A percentile compares a stretch with the other conserved stretches of the same genome.
Conservation (phyloP, 306 rosid species). For the Vigna hirtella region DNA sequence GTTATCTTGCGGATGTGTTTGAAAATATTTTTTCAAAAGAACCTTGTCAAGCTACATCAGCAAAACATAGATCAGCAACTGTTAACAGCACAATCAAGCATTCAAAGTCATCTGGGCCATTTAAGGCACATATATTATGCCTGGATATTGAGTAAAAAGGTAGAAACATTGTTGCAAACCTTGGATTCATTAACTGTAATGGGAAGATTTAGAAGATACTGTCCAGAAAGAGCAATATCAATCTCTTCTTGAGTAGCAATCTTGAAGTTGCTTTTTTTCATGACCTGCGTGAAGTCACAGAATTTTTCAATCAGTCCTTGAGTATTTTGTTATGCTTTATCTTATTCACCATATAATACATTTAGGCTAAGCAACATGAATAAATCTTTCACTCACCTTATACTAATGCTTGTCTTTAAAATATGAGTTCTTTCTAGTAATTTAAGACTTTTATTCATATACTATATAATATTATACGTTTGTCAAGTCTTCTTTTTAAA, state of each 20-base stretch:
- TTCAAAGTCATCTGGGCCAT: background rate
- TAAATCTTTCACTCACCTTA: no score
- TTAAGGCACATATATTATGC: background rate
- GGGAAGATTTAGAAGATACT: constrained; percentile 95
- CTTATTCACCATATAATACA: background rate
- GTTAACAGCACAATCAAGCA: constrained; percentile 36
- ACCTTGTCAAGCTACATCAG: constrained; percentile 76
- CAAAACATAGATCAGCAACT: constrained; percentile 42
- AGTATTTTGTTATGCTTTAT: constrained; percentile 6
- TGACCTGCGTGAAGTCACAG: constrained; percentile 56
- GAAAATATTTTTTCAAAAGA: constrained; percentile 75
- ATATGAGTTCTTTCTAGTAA: no score
- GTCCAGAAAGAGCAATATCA: constrained; percentile 82
- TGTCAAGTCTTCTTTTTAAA: no score
- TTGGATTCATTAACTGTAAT: constrained; percentile 80
- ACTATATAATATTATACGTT: no score
- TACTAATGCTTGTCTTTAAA: no score
- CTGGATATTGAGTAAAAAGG: background rate
- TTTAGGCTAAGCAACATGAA: background rate
- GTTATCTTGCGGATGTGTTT: constrained; percentile 55
- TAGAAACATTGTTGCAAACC: constrained; percentile 51
- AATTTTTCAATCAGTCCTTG: background rate
- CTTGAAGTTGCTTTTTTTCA: constrained; percentile 94
- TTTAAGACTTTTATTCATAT: no score
- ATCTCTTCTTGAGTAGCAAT: constrained; percentile 75